Evolutionary conservation across 441 rosid species (phyloP), one percentile per base, ranked within the genome.

Genomic region (Gossypium schwendimanii): DNA sequence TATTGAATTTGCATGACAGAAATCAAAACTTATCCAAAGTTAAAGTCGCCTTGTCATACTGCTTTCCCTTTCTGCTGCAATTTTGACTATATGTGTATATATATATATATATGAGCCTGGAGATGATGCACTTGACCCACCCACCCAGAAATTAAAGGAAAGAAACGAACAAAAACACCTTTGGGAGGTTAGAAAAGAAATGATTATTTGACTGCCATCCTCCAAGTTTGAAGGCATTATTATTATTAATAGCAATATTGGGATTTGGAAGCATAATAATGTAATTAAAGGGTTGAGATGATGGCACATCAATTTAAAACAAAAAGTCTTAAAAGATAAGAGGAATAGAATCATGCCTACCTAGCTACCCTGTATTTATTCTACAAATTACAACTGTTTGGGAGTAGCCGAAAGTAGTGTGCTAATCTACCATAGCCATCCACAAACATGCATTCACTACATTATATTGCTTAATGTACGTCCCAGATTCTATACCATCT

Each of bases 151-250:
- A 66, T 50, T 47, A 3, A 2, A 3, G 10, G 26, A 53, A 63
- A 54, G 6, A 26, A 28, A 2, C 17, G 72, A 63, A 39, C 66
- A 18, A 39, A 36, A 63, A 39, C 50, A 36, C 67, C 52, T 63
- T 55, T 63, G 59, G 45, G 53, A 41, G 26, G 20, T 39, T 69
- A 69, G 36, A 76, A 70, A 47, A 50, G 18, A 49, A 63, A 41
- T 71, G 53, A 63, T 70, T 69, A 28, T 68, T 68, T 68, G 58
- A 67, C 71, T 9, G 31, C 11, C 11, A 44, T 39, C 60, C 14
- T 31, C 18, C 11, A 64, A 54, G 71, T 65, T 63, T 76, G 41
- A 18, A 71, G 65, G 75, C 66, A 63, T 14, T 63, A 70, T 70
- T 61, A 36, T 70, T 9, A 41, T 44, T 44, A 44, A 70, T 26